A percentile compares a stretch with the other conserved stretches of the same genome.
These are phyloP conservation scores for Lavandula angustifolia DNA, from an alignment of 257 asterid genomes.

Conservation along the genomic window DNA sequence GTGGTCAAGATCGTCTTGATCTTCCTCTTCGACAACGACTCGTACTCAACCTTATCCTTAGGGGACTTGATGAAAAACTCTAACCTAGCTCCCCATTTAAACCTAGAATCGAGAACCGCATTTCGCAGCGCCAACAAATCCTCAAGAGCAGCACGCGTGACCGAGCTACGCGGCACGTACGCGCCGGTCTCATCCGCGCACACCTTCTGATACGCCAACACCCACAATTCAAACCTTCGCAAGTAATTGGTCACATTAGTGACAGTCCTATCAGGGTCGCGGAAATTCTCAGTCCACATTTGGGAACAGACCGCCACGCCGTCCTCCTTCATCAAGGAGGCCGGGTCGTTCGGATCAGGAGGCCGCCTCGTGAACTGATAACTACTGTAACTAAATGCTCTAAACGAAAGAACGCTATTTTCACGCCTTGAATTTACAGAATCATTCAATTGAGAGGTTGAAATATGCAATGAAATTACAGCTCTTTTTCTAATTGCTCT, in stretches of 20 bases:
- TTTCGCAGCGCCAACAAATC: conserved; percentile 79
- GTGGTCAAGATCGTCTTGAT: conserved; percentile 82
- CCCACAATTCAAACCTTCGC: conserved; percentile 96
- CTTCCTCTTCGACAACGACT: conserved; percentile 85
- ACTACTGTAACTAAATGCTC: conserved; percentile 47
- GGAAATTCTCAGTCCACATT: conserved; percentile 87
- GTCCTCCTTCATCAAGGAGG: conserved; percentile 90
- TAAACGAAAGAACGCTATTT: conserved; percentile 38
- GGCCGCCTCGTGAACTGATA: conserved; percentile 52
- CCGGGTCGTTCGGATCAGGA: conserved; percentile 85
- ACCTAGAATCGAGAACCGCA: conserved; percentile 79
- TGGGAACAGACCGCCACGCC: conserved; percentile 75
- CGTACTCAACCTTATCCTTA: conserved; percentile 84
- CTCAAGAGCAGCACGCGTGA: conserved; percentile 76
- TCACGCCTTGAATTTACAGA: conserved; percentile 25
- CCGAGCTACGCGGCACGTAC: conserved; percentile 72
- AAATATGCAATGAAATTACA: conserved; percentile 28
- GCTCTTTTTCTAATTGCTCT: conserved; percentile 43
- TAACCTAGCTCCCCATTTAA: conserved; percentile 94
- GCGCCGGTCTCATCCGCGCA: conserved; percentile 86
- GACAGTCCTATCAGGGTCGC: conserved; percentile 63
- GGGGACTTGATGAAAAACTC: conserved; percentile 87
- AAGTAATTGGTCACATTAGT: conserved; percentile 66
- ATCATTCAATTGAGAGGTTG: conserved; percentile 37
- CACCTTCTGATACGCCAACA: conserved; percentile 90